A percentile compares a stretch with the other conserved stretches of the same genome.
These are phyloP conservation scores for Ustilago nuda DNA, from an alignment of 1,284 basidiomycete genomes.

Conservation along the genomic window DNA sequence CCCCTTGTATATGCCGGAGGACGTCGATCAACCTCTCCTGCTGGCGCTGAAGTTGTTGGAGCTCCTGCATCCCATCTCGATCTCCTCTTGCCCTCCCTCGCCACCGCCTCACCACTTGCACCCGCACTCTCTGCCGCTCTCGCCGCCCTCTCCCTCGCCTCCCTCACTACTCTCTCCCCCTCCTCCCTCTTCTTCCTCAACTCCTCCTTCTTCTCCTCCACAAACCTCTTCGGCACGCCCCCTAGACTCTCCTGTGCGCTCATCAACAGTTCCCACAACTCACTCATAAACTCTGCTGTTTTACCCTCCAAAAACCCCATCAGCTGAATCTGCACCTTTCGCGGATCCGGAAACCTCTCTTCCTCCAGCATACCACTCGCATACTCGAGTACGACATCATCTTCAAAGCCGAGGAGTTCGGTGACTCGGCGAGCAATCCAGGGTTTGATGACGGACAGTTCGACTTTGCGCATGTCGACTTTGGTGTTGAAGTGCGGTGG, in stretches of 20 bases:
- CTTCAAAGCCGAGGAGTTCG: conserved; percentile 90
- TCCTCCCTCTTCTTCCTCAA: conserved; percentile 80
- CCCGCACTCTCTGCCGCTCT: conserved; percentile 14
- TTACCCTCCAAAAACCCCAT: conserved; percentile 84
- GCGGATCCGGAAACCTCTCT: conserved; percentile 86
- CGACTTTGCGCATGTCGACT: conserved; percentile 96
- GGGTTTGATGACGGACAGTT: conserved; percentile 78
- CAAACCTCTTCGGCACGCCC: conserved; percentile 90
- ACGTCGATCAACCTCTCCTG: conserved; percentile 1
- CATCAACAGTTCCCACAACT: conserved; percentile 88
- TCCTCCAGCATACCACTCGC: conserved; percentile 93
- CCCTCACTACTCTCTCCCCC: conserved; percentile 78
- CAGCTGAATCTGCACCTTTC: conserved; percentile 93
- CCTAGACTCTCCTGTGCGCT: conserved; percentile 89
- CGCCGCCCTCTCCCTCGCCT: conserved; percentile 70
- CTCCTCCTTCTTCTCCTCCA: conserved; percentile 96
- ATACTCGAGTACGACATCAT: conserved; percentile 96
- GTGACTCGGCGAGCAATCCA: conserved; percentile 94
- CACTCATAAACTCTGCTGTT: conserved; percentile 85
- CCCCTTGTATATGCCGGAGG: conserved; percentile 14
- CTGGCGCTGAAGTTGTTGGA: not conserved
- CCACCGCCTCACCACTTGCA: conserved; percentile 55
- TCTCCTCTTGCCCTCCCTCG: conserved; percentile 70
- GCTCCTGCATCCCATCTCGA: conserved; percentile 43
- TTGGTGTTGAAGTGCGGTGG: conserved; percentile 77